Base-by-base conservation (phyloP, 148 eudicot species). In the Persicaria tinctoria region DNA sequence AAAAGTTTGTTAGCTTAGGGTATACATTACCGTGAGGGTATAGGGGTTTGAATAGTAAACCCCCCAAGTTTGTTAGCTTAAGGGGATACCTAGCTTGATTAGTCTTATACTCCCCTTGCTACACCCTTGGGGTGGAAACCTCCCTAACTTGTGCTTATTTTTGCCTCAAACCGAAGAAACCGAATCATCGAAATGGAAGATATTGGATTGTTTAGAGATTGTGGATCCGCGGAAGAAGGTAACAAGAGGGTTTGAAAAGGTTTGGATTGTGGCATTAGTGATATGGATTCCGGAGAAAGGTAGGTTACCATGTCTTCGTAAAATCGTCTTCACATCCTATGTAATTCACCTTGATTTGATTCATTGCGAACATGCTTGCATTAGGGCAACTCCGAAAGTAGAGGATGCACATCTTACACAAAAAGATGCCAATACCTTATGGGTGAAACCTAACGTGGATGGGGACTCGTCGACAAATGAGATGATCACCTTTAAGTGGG, bases 201-300 rank as follows among this genome's bases (percentile, higher is more conserved):
- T 59, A 38, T 23, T 3, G 41, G 53, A 50, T 50, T 50, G 41
- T 32, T 32, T 32, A 32, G 41, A 32, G 41, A 32, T 50, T 9
- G 0, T 50, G 53, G 66, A 11, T 8, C 18, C 8, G 6, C 5
- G 11, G 41, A 59, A 59, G 66, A n/a, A 59, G 32, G 13, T 5
- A 56, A 51, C 13, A 51, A 56, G 8, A 56, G 62, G 62, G 27
- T 56, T 56, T 16, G 6, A 4, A 59, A 59, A 59, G 60, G 60
- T 55, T 55, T 55, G 18, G 20, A 55, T 55, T 55, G 17, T 20
- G 7, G 60, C 18, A 4, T 32, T 16, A 14, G 20, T 14, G 46
- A 62, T 27, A 62, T 62, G 68, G n/a, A 62, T 11, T 27, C 44
- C 32, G 68, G 11, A 62, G 68, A 32, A 62, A 62, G 68, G 68